phyloP scores from a whole-genome alignment of 352 stramenopile genomes.

The Plasmopara viticola region DNA sequence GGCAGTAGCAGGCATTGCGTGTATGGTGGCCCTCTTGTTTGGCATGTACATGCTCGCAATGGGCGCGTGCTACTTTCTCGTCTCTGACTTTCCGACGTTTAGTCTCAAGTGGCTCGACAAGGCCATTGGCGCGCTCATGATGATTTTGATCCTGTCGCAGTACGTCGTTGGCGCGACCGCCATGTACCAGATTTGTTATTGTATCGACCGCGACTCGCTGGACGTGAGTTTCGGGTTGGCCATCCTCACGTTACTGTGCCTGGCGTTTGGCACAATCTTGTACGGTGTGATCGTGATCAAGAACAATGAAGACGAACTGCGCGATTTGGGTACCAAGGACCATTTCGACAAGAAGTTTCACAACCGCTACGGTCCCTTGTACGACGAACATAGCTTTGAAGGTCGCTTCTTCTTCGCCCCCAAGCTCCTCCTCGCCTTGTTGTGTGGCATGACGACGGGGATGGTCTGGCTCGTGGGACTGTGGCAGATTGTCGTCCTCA shows the following conservation, averaged over 20 bases:
- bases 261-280: slow-evolving; percentile 70
- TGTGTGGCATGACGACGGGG: slow-evolving; percentile 74
- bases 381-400: slow-evolving; percentile 86
- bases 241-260: slow-evolving; percentile 58
- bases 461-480: slow-evolving; percentile 71
- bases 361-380: slow-evolving; percentile 68
- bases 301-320: slow-evolving; percentile 73
- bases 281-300: slow-evolving; percentile 70
- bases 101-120: slow-evolving; percentile 74
- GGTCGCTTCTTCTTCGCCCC: slow-evolving; percentile 83
- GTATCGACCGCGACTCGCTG: slow-evolving; percentile 50
- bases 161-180: slow-evolving; percentile 77
- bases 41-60: slow-evolving; percentile 43
- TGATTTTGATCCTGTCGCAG: slow-evolving; percentile 78
- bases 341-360: slow-evolving; percentile 85
- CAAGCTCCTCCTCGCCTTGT: slow-evolving; percentile 69
- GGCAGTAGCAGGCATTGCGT: slow-evolving; percentile 53
- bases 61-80: slow-evolving; percentile 38
- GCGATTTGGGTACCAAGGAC: slow-evolving; percentile 73
- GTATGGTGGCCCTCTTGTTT: slow-evolving; percentile 42
- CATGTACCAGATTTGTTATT: slow-evolving; percentile 84
- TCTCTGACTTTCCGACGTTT: slow-evolving; percentile 50
- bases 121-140: slow-evolving; percentile 70
- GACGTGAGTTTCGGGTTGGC: slow-evolving; percentile 60
- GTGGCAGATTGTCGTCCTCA: slow-evolving; percentile 71